A percentile compares a stretch with the other conserved stretches of the same genome.
Evolutionary conservation across 345 rosid genomes (phyloP).

Genomic region (Syzygium grande): DNA sequence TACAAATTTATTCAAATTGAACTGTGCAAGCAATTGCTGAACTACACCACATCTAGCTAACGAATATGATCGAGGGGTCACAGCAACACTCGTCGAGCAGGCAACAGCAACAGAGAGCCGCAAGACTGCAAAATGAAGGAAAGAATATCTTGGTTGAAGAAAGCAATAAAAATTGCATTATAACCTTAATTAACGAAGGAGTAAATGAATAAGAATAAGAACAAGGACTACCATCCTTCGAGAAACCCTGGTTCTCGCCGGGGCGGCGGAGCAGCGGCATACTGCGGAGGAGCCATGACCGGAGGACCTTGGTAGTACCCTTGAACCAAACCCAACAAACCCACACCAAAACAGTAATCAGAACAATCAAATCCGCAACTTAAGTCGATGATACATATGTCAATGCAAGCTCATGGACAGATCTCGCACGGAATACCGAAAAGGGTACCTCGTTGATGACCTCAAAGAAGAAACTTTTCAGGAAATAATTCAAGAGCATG

Average conservation of each 20-base stretch:
- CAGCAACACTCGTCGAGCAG: conserved; percentile 24
- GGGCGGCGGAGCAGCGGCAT: conserved; percentile 41
- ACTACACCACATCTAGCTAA: not conserved
- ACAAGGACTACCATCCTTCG: conserved; percentile 39
- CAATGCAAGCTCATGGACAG: not conserved
- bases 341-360: not conserved
- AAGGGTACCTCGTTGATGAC: not conserved
- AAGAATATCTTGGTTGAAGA: too few species aligned
- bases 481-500: not conserved
- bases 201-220: not conserved
- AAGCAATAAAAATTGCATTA: not conserved
- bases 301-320: conserved; percentile 64
- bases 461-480: not conserved
- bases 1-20: not conserved
- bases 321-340: not conserved
- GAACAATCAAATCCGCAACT: not conserved
- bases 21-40: not conserved
- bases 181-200: not conserved
- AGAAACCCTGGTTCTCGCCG: conserved; percentile 34
- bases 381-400: not conserved
- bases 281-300: conserved; percentile 55
- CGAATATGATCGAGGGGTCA: conserved; percentile 10
- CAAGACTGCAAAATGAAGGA: conserved; percentile 9
- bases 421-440: not conserved
- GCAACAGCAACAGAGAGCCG: conserved; percentile 26